Evolutionary conservation across 306 rosid genomes (phyloP).

Genomic region (Cicer pinnatifidum): DNA sequence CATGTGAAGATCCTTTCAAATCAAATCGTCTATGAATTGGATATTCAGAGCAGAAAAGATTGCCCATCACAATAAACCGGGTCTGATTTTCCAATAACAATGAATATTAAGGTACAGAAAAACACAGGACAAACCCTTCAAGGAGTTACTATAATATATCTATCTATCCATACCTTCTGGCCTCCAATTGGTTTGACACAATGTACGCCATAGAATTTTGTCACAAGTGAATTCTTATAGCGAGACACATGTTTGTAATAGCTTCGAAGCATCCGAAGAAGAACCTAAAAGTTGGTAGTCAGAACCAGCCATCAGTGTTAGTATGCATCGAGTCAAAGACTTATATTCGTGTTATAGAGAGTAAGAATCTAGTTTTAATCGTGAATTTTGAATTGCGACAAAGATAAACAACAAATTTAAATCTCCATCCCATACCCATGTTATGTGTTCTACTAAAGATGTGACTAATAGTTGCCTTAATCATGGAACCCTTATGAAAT

Average conservation of each 20-base stretch:
- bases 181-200: constrained; percentile 97
- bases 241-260: constrained; percentile 70
- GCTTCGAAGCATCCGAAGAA: constrained; percentile 92
- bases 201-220: constrained; percentile 92
- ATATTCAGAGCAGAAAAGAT: constrained; percentile 96
- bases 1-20: constrained; percentile 96
- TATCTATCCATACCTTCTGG: constrained; percentile 69
- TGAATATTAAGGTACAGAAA: constrained; percentile 24
- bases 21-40: constrained; percentile 94
- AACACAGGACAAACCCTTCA: constrained; percentile 16
- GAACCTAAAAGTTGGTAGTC: constrained; percentile 64
- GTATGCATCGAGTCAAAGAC: neutral
- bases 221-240: constrained; percentile 88
- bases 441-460: neutral
- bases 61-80: constrained; percentile 97
- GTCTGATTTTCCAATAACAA: constrained; percentile 59
- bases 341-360: neutral
- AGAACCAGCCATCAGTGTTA: constrained; percentile 36
- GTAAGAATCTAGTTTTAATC: neutral
- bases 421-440: constrained; percentile 2
- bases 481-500: neutral
- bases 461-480: neutral
- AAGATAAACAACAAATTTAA: neutral
- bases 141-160: constrained; percentile 13
- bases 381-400: neutral